These are phyloP conservation scores for Potentilla sterilis DNA, from an alignment of 306 rosid species.

Conservation along the genomic window DNA sequence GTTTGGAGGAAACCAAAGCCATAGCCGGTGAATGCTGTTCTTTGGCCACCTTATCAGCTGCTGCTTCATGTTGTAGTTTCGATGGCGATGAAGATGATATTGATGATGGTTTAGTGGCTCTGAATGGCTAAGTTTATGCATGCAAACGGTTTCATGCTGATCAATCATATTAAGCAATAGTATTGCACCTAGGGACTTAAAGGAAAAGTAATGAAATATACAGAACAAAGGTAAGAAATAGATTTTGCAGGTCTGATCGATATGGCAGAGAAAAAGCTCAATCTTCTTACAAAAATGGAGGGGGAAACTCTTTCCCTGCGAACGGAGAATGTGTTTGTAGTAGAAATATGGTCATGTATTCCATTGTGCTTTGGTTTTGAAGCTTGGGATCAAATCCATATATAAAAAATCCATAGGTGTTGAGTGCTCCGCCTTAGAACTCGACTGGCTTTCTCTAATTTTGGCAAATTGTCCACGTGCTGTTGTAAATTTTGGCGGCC, in stretches of 20 bases:
- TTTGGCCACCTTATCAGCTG: constrained; percentile 15
- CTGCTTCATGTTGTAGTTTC: constrained; percentile 16
- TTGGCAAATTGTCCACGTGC: not conserved
- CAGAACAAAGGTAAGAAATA: not conserved
- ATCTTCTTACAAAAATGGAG: not conserved
- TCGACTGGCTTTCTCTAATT: not conserved
- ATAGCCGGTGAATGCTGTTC: constrained; percentile 10
- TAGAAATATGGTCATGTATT: not conserved
- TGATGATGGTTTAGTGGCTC: not conserved
- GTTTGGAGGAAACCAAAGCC: constrained; percentile 9
- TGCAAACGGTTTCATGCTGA: constrained; percentile 6
- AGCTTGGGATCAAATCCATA: not conserved
- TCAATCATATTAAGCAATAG: not conserved
- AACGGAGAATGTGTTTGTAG: not conserved
- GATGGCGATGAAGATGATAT: not conserved
- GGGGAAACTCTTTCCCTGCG: not conserved
- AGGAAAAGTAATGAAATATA: not conserved
- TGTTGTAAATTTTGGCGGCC: not conserved
- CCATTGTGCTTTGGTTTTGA: not conserved
- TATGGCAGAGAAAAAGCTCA: not conserved
- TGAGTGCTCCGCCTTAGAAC: constrained; percentile 9
- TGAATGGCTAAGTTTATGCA: constrained; percentile 5
- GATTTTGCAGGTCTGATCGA: not conserved
- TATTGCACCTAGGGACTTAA: not conserved
- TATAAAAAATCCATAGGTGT: not conserved